Base-by-base conservation (phyloP, 83 land plant species). In the Diphasiastrum complanatum region DNA sequence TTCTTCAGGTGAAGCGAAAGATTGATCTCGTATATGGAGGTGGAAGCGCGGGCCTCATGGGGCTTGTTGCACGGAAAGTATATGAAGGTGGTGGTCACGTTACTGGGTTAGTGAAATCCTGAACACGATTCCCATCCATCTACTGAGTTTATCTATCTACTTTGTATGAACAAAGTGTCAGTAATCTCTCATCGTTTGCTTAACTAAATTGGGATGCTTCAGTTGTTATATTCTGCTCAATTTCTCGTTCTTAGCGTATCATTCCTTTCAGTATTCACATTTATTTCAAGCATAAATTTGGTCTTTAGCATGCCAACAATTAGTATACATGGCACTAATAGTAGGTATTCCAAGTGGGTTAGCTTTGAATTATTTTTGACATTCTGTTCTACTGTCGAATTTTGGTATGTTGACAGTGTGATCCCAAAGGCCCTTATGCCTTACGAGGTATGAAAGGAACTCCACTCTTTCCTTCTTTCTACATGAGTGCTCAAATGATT, bases 1-100 rank as follows among this genome's bases (percentile, higher is more conserved):
- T n/a, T n/a, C n/a, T n/a, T 34, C 33, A 64, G 66, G 66, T 50
- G 58, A 36, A 64, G 58, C 47, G 66, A 34, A 51, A 64, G 33
- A 64, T 64, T 24, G 14, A 64, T 64, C 66, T 64, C 36, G 66
- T 64, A n/a, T 64, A 64, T 64, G 66, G 66, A 3, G 66, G 66
- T 11, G 66, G 66, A 27, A 64, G 66, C 12, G 22, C 27, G 10
- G 66, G 66, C 20, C 33, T 64, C 20, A 64, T 64, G 66, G 66
- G 66, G 40, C 55, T 64, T 4, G 33, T 64, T 33, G 47, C 66
- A 10, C 47, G 25, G 34, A 33, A 22, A 48, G 66, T 64, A 20
- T 36, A 50, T 34, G 26, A 64, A 19, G 65, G 65, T 22, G 65
- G 65, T 45, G 28, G 65, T 24, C 65, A 62, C 26, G 65, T 62